Evolutionary conservation across 768 basidiomycete species (phyloP).

Genomic region (Chalciporus pseudorubinellus): DNA sequence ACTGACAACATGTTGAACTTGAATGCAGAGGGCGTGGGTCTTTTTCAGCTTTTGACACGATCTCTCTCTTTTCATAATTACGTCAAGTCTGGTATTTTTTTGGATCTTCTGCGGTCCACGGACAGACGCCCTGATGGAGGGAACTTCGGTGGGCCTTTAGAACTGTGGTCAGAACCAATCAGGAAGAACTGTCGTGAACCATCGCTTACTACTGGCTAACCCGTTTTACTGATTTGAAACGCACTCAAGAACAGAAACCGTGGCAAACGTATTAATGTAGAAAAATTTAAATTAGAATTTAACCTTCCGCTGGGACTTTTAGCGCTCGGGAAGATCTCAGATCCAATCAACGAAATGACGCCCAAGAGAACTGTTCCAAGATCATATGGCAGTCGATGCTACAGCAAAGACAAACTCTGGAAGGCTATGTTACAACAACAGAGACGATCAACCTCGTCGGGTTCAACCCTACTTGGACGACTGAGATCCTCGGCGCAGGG

Average conservation of each 20-base stretch:
- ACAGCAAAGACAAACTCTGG: neutral
- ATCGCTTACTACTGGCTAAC: too few species aligned
- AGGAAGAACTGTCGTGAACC: too few species aligned
- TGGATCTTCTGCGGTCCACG: neutral
- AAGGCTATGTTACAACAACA: neutral
- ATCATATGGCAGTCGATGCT: neutral
- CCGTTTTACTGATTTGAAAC: too few species aligned
- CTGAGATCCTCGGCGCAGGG: constrained; percentile 24
- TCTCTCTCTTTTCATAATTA: neutral
- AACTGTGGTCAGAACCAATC: too few species aligned
- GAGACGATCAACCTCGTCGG: neutral
- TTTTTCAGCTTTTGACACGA: neutral
- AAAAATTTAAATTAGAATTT: constrained; percentile 14
- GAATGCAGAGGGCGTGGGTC: neutral
- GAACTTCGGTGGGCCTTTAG: too few species aligned
- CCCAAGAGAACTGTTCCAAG: neutral
- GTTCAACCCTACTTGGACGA: constrained; percentile 14
- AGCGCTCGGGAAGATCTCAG: constrained; percentile 19
- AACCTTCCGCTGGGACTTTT: constrained; percentile 13
- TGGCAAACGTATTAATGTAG: neutral
- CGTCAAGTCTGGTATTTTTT: constrained; percentile 1
- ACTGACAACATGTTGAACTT: constrained; percentile 17
- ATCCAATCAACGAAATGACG: constrained; percentile 6
- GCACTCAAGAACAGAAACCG: neutral
- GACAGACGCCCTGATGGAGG: neutral